Evolutionary conservation across 176 grass and related monocot genomes (phyloP), one percentile per base, ranked within the genome.

Genomic region (Dendrocalamus sinicus): DNA sequence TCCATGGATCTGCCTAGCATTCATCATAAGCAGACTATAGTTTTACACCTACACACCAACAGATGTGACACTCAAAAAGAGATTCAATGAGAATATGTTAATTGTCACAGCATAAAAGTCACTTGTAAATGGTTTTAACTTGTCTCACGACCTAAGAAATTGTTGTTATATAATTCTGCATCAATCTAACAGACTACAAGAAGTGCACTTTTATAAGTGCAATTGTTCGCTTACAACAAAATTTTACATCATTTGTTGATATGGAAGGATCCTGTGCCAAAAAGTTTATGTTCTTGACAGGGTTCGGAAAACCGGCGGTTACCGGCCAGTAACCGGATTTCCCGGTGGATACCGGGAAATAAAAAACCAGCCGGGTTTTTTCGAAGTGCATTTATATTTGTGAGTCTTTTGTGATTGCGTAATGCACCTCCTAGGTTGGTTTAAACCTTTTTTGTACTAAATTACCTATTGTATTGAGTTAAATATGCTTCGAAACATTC

Each of bases 121-220:
- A 61, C 39, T 30, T 6, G 59, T 77, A 52, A 58, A 9, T 44
- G 14, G 14, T 79, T 63, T 28, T 79, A 79, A 79, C n/a, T 46
- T 16, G 24, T 26, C 62, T 52, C 78, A 67, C 7, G 0, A 3
- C 46, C 26, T 67, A 39, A 68, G 35, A 26, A 58, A 20, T 16
- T 40, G 1, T 10, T 39, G 39, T 19, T 16, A 16, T 35, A 68
- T 39, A 67, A 67, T 37, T 17, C 65, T 39, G 30, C 50, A 19
- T 20, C 4, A 20, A 23, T 67, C 15, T 35, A 80, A 61, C 11
- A 50, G 10, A 20, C 5, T 20, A 22, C 9, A 47, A 30, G 24
- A 65, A 65, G 11, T 67, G 62, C 48, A 52, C 44, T 80, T 77
- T 51, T 19, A 59, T 14, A 52, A 39, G 19, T 15, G 16, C 30